A percentile compares a stretch with the other conserved stretches of the same genome.
Evolutionary conservation across 768 basidiomycete genomes (phyloP).

Genomic region (Mycena galopus): DNA sequence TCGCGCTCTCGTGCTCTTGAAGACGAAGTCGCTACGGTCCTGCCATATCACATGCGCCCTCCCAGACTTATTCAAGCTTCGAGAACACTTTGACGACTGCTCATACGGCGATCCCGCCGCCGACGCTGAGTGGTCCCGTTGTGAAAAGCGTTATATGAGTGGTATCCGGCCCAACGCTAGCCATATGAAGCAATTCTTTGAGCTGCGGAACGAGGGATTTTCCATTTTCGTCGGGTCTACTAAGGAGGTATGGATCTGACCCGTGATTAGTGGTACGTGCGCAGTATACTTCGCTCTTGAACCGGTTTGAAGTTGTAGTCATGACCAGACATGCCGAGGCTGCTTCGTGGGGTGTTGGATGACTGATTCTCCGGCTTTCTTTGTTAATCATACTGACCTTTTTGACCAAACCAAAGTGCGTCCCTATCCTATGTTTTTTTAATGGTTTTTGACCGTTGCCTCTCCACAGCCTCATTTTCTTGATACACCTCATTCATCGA

Average conservation of each 20-base stretch:
- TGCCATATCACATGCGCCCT: conserved; percentile 3
- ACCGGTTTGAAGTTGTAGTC: neutral
- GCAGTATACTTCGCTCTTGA: conserved; percentile 1
- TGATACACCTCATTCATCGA: neutral
- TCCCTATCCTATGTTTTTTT: neutral
- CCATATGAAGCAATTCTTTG: neutral
- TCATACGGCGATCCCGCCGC: neutral
- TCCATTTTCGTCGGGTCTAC: neutral
- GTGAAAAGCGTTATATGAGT: neutral
- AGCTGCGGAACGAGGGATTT: conserved; percentile 4
- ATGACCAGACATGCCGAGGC: neutral
- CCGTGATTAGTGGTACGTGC: neutral
- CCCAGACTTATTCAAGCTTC: neutral
- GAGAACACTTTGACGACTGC: neutral
- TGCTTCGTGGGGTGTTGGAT: neutral
- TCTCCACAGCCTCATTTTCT: neutral
- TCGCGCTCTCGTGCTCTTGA: neutral
- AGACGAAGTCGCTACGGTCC: neutral
- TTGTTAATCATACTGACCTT: neutral
- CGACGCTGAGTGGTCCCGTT: neutral
- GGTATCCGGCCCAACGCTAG: conserved; percentile 1
- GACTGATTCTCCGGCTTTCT: neutral
- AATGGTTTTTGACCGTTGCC: neutral
- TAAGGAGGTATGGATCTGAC: neutral
- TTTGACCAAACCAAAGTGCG: neutral